phyloP scores from a whole-genome alignment of 2,329 filamentous ascomycete species.

The Aureobasidium leucospermi region DNA sequence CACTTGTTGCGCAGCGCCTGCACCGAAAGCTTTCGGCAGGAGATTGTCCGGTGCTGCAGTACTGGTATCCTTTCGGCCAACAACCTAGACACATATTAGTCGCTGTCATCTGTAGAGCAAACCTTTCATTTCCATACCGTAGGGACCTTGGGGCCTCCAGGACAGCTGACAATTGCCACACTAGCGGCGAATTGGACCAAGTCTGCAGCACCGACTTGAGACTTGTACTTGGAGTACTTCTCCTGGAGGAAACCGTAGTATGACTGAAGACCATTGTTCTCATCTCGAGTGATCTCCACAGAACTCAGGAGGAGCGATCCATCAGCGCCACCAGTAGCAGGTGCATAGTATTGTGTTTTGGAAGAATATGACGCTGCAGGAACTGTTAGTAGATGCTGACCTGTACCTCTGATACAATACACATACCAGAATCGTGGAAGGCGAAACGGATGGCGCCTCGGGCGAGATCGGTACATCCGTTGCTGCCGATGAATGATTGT shows the following conservation, averaged over 20 bases:
- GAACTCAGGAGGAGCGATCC: constrained; percentile 37
- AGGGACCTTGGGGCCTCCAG: constrained; percentile 44
- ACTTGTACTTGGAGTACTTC: constrained; percentile 25
- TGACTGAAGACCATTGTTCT: constrained; percentile 26
- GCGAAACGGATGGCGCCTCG: constrained; percentile 28
- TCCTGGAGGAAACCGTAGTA: constrained; percentile 35
- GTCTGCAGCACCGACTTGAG: constrained; percentile 45
- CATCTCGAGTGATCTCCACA: constrained; percentile 33
- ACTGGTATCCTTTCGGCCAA: constrained; percentile 32
- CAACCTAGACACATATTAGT: constrained; percentile 33
- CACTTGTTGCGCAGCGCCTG: constrained; percentile 30
- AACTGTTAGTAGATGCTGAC: neutral
- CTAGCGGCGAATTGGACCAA: constrained; percentile 41
- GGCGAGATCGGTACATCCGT: constrained; percentile 27
- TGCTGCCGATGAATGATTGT: constrained; percentile 20
- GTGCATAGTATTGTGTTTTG: constrained; percentile 20
- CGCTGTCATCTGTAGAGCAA: neutral
- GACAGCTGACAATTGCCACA: constrained; percentile 42
- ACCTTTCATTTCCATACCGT: constrained; percentile 10
- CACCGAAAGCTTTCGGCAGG: constrained; percentile 29
- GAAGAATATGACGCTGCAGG: constrained; percentile 17
- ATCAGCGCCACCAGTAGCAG: constrained; percentile 38
- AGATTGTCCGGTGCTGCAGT: constrained; percentile 28
- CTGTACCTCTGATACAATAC: neutral
- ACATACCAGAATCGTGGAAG: constrained; percentile 34